Evolutionary conservation across 129 eudicot genomes (phyloP), one percentile per base, ranked within the genome.

Genomic region (Glebionis coronaria): DNA sequence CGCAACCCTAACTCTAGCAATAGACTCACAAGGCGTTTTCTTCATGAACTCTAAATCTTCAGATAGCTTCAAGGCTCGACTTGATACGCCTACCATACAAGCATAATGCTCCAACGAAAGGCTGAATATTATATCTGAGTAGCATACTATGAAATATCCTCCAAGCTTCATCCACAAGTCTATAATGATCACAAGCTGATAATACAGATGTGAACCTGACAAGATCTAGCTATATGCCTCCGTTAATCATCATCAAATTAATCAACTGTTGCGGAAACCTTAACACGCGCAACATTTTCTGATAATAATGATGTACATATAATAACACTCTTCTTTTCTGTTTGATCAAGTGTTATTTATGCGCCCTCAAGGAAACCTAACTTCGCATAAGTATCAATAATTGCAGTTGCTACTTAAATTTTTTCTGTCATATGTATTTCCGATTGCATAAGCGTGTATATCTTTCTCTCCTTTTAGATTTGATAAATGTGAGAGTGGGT

Each of bases 111-210:
- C 94, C 56, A 61, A 73, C 44, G 55, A 69, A n/a, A 4, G 95
- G 95, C 12, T 78, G 77, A 54, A 87, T 82, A 19, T 79, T 76
- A 70, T 86, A 84, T 71, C 69, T 67, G 1, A 80, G 79, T 66
- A 73, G 44, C 85, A 87, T 70, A 3, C 76, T 53, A 25, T 82
- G 15, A 57, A 87, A 87, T 58, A 86, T 57, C 68, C 65, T 80
- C 77, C 78, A 70, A 79, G 92, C 85, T 65, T 85, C 78, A 63
- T 76, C 69, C n/a, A 88, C 92, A 44, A 60, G 51, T 69, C 97
- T 90, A 13, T 91, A 79, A 78, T 81, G 97, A 61, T 88, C 95
- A 82, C 93, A 86, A 58, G 91, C 87, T 14, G 92, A 49, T 27
- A 87, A 79, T 45, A 82, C 85, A 49, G 92, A 82, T 44, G 96